Evolutionary conservation across 2,329 filamentous ascomycete species (phyloP).

Genomic region (Monilinia laxa): DNA sequence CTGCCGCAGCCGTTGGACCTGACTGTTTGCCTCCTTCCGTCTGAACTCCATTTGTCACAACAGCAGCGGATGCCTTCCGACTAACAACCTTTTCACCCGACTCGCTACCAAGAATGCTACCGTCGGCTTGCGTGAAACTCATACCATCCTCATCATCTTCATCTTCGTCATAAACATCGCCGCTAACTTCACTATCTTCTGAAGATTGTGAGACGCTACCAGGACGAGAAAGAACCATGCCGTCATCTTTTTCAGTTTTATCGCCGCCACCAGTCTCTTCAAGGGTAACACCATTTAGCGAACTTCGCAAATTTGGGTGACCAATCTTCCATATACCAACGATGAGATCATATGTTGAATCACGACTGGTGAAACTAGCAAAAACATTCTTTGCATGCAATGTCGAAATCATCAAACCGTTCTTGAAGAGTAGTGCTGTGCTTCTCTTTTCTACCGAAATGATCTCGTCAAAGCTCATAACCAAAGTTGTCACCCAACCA

Average conservation of each 20-base stretch:
- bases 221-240: slow-evolving; percentile 40
- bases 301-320: slow-evolving; percentile 87
- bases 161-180: slow-evolving; percentile 76
- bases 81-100: slow-evolving; percentile 61
- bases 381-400: slow-evolving; percentile 94
- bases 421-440: slow-evolving; percentile 93
- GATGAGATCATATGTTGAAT: slow-evolving; percentile 95
- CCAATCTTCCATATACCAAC: slow-evolving; percentile 98
- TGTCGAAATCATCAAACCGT: slow-evolving; percentile 95
- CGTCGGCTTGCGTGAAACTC: slow-evolving; percentile 51
- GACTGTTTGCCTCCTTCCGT: slow-evolving; percentile 53
- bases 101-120: slow-evolving; percentile 47
- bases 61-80: slow-evolving; percentile 69
- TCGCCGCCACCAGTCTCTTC: slow-evolving; percentile 79
- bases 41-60: slow-evolving; percentile 46
- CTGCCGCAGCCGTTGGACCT: slow-evolving; percentile 48
- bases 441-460: slow-evolving; percentile 96
- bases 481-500: slow-evolving; percentile 94
- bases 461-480: slow-evolving; percentile 98
- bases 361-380: slow-evolving; percentile 88
- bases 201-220: slow-evolving; percentile 56
- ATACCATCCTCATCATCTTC: slow-evolving; percentile 70
- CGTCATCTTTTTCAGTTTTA: slow-evolving; percentile 78
- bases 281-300: slow-evolving; percentile 81
- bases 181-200: slow-evolving; percentile 60